phyloP scores from a whole-genome alignment of 2,329 filamentous ascomycete genomes.

The Beauveria bassiana region DNA sequence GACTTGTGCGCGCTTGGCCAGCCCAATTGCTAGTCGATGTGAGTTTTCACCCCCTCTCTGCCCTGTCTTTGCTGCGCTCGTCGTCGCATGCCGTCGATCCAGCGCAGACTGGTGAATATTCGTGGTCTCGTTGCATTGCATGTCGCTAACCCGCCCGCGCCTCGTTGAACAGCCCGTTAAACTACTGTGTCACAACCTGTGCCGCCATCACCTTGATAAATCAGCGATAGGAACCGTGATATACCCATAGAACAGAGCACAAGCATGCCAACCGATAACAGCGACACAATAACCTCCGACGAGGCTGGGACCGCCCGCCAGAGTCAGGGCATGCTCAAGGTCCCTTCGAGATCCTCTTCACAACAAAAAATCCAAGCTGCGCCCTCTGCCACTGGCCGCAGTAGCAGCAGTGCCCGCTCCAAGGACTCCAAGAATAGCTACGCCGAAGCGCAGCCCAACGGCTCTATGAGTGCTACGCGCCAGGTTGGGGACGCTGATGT shows the following conservation, averaged over 20 bases:
- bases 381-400: slow-evolving; percentile 50
- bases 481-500: slow-evolving; percentile 47
- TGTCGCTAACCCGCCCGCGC: neutral
- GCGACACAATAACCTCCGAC: slow-evolving; percentile 33
- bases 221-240: slow-evolving; percentile 27
- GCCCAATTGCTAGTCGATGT: slow-evolving; percentile 8
- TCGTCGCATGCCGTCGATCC: neutral
- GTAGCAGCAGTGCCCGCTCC: slow-evolving; percentile 56
- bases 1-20: slow-evolving; percentile 9
- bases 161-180: neutral
- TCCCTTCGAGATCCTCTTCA: slow-evolving; percentile 56
- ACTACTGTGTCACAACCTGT: slow-evolving; percentile 26
- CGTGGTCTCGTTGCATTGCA: neutral
- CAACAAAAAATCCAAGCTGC: slow-evolving; percentile 50
- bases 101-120: neutral
- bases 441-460: slow-evolving; percentile 54
- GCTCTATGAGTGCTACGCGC: slow-evolving; percentile 59
- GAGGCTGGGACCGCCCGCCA: slow-evolving; percentile 38
- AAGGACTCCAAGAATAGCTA: slow-evolving; percentile 60
- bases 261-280: slow-evolving; percentile 35
- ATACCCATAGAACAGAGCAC: slow-evolving; percentile 23
- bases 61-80: neutral
- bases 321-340: slow-evolving; percentile 45
- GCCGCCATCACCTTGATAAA: slow-evolving; percentile 17
- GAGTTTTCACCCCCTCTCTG: slow-evolving; percentile 1